A percentile compares a stretch with the other conserved stretches of the same genome.
Conservation (phyloP, 306 rosid genomes). For the Vachellia pachyceras region DNA sequence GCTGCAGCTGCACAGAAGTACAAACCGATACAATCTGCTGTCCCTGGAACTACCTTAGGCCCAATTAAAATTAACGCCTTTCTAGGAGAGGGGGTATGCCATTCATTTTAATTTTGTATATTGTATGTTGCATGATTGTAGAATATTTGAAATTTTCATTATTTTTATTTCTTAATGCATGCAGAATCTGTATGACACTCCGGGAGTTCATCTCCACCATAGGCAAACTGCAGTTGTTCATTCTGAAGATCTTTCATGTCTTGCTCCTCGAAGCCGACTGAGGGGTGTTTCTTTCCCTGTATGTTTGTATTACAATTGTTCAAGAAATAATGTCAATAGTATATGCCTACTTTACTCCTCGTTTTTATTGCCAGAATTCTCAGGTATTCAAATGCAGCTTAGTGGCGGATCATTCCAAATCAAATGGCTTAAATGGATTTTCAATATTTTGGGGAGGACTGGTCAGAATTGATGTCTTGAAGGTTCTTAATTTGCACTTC, state of each 20-base stretch:
- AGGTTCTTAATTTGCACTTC: conserved; percentile 58
- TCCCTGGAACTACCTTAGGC: conserved; percentile 97
- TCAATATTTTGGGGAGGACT: conserved; percentile 96
- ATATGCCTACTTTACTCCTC: conserved; percentile 27
- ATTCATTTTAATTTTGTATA: conserved; percentile 21
- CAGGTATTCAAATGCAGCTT: conserved; percentile 44
- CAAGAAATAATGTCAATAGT: conserved; percentile 2
- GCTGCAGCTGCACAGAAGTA: conserved; percentile 90
- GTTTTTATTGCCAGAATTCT: conserved; percentile 50
- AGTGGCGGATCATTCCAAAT: conserved; percentile 37
- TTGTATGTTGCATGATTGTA: neutral
- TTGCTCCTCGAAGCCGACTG: conserved; percentile 91
- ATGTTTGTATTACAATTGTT: conserved; percentile 40
- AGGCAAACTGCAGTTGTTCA: conserved; percentile 90
- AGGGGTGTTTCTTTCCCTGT: conserved; percentile 79
- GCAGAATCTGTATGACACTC: conserved; percentile 89
- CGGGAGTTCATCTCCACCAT: conserved; percentile 97
- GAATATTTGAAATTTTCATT: neutral
- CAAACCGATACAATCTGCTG: conserved; percentile 96
- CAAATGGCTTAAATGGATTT: conserved; percentile 63
- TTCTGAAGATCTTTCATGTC: conserved; percentile 82
- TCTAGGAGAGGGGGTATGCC: conserved; percentile 88
- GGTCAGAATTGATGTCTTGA: conserved; percentile 86
- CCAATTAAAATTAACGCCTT: conserved; percentile 94
- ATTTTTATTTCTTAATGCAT: conserved; percentile 5